A percentile compares a stretch with the other conserved stretches of the same genome.
Conservation (phyloP, 306 rosid genomes). For the Luffa acutangula region DNA sequence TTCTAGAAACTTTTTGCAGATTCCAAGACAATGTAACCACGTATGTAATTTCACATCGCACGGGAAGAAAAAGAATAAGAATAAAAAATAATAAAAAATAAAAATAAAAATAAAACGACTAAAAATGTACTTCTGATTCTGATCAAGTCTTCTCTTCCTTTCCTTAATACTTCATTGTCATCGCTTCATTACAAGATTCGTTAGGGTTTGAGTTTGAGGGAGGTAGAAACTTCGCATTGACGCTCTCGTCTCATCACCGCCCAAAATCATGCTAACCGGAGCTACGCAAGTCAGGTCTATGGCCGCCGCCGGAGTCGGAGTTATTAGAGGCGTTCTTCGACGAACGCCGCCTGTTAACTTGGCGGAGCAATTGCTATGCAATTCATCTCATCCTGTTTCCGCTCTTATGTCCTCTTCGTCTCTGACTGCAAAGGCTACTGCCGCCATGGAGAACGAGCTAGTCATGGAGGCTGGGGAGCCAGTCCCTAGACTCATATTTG, state of each 20-base stretch:
- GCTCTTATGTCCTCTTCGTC: constrained; percentile 18
- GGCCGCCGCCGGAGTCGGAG: constrained; percentile 35
- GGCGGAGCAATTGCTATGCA: constrained; percentile 24
- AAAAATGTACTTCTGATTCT: neutral
- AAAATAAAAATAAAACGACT: neutral
- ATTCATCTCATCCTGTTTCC: constrained; percentile 20
- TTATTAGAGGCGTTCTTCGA: constrained; percentile 13
- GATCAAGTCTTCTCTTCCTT: neutral
- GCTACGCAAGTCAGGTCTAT: constrained; percentile 41
- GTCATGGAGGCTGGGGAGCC: constrained; percentile 37
- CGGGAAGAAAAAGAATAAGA: too few relatives aligned
- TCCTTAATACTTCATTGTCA: neutral
- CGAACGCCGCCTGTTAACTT: constrained; percentile 14
- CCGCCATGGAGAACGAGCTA: constrained; percentile 29
- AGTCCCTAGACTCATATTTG: constrained; percentile 58
- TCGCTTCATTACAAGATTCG: neutral
- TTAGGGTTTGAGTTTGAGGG: neutral
- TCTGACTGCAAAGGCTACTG: neutral
- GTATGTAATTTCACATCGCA: too few relatives aligned
- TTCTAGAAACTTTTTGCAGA: too few relatives aligned
- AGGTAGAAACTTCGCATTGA: neutral
- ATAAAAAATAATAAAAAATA: too few relatives aligned
- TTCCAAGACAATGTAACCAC: too few relatives aligned
- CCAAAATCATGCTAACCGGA: constrained; percentile 5
- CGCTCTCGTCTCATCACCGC: neutral